phyloP scores from a whole-genome alignment of 768 basidiomycete genomes.

The Kwoniella shandongensis region DNA sequence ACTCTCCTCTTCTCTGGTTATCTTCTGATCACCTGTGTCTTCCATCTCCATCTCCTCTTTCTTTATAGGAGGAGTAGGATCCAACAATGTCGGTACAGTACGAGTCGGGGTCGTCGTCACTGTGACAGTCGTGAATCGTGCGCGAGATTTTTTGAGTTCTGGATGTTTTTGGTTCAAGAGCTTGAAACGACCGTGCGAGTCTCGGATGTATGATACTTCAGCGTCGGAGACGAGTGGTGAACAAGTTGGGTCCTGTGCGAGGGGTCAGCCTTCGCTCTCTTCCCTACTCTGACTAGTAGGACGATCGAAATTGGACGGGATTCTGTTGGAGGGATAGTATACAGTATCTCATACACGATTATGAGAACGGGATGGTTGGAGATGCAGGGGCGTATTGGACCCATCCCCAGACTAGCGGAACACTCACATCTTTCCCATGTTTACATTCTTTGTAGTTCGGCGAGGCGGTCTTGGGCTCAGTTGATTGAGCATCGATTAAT shows the following conservation, averaged over 20 bases:
- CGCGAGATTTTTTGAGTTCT: neutral
- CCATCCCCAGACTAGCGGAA: no score
- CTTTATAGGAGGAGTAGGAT: neutral
- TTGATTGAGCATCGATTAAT: conserved; percentile 5
- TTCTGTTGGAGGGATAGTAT: no score
- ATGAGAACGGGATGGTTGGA: no score
- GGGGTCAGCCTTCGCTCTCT: neutral
- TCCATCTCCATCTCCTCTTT: neutral
- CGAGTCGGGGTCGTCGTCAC: neutral
- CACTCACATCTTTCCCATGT: conserved; percentile 14
- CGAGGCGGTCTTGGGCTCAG: conserved; percentile 8
- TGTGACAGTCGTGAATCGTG: neutral
- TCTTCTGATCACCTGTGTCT: neutral
- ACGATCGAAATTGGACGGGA: no score
- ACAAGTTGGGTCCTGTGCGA: conserved; percentile 12
- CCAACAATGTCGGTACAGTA: neutral
- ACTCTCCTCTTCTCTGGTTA: no score
- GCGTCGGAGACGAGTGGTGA: conserved; percentile 9
- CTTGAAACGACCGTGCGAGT: conserved; percentile 13
- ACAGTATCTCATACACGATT: no score
- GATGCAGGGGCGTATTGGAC: no score
- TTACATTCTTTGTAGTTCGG: conserved; percentile 20
- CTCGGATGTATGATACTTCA: conserved; percentile 3
- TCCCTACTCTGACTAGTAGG: no score
- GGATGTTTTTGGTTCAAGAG: conserved; percentile 20